These are phyloP conservation scores for Gentiana straminea DNA, from an alignment of 257 asterid genomes.

Conservation along the genomic window DNA sequence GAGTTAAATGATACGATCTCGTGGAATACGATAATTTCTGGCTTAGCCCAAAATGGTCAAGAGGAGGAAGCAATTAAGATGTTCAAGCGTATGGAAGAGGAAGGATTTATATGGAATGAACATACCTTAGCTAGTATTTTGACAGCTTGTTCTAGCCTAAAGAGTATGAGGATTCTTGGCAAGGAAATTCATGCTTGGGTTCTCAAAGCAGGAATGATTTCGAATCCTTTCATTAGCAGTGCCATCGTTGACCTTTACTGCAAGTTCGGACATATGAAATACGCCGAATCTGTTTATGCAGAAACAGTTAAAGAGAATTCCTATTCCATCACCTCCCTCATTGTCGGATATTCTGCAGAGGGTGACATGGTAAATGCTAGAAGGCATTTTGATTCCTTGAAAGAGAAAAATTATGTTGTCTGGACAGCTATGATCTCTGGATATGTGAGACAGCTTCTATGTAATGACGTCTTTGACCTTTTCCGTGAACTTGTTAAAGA, in stretches of 20 bases:
- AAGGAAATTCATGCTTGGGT: conserved; percentile 78
- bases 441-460: conserved; percentile 42
- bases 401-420: conserved; percentile 49
- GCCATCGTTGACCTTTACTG: conserved; percentile 68
- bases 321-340: conserved; percentile 51
- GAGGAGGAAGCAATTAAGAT: conserved; percentile 47
- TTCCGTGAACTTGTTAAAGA: conserved; percentile 37
- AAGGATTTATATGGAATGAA: conserved; percentile 44
- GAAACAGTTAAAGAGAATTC: conserved; percentile 26
- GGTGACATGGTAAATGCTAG: conserved; percentile 61
- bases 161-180: conserved; percentile 38
- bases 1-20: conserved; percentile 59
- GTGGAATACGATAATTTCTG: conserved; percentile 83
- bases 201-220: conserved; percentile 38
- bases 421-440: conserved; percentile 80
- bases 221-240: conserved; percentile 54
- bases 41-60: conserved; percentile 51
- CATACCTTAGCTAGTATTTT: conserved; percentile 57
- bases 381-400: conserved; percentile 44
- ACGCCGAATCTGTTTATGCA: conserved; percentile 39
- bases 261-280: conserved; percentile 53
- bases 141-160: conserved; percentile 54
- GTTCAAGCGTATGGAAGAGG: conserved; percentile 43
- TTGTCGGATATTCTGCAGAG: conserved; percentile 55
- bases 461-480: conserved; percentile 58